Evolutionary conservation across 352 stramenopile species (phyloP).

Genomic region (Lagenidium giganteum): DNA sequence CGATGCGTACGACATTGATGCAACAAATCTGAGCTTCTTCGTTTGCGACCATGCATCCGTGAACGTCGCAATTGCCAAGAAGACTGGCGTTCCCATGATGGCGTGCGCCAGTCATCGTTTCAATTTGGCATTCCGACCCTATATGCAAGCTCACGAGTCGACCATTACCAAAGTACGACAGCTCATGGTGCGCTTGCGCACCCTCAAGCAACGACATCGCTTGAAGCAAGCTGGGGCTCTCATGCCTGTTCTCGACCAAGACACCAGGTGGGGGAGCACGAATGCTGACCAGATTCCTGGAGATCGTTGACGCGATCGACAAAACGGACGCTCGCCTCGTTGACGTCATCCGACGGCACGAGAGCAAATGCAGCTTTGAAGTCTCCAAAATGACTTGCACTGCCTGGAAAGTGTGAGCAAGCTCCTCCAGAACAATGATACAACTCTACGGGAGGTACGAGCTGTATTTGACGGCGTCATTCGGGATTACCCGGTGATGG

Average conservation of each 20-base stretch:
- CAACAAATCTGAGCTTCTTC: conserved; percentile 8
- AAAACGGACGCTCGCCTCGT: conserved; percentile 3
- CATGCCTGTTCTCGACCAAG: conserved; percentile 8
- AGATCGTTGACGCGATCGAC: background rate
- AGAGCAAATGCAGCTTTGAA: conserved; percentile 2
- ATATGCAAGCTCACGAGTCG: background rate
- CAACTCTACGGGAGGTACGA: conserved; percentile 2
- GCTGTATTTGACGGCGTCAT: conserved; percentile 1
- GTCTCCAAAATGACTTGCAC: conserved; percentile 9
- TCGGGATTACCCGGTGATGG: background rate
- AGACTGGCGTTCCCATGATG: conserved; percentile 13
- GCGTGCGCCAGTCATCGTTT: conserved; percentile 14
- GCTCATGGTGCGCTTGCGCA: conserved; percentile 9
- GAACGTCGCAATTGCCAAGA: conserved; percentile 11
- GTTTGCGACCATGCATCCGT: conserved; percentile 13
- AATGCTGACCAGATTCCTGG: conserved; percentile 3
- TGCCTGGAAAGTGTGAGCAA: conserved; percentile 18
- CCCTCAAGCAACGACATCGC: conserved; percentile 7
- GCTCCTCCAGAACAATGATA: conserved; percentile 1
- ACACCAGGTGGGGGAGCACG: conserved; percentile 20
- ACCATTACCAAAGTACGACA: conserved; percentile 5
- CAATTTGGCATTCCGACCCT: conserved; percentile 10
- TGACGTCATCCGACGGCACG: conserved; percentile 5
- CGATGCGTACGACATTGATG: conserved; percentile 12
- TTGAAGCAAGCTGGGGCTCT: conserved; percentile 3